These are phyloP conservation scores for Colletotrichum sansevieriae DNA, from an alignment of 2,329 filamentous ascomycete genomes.

Conservation along the genomic window DNA sequence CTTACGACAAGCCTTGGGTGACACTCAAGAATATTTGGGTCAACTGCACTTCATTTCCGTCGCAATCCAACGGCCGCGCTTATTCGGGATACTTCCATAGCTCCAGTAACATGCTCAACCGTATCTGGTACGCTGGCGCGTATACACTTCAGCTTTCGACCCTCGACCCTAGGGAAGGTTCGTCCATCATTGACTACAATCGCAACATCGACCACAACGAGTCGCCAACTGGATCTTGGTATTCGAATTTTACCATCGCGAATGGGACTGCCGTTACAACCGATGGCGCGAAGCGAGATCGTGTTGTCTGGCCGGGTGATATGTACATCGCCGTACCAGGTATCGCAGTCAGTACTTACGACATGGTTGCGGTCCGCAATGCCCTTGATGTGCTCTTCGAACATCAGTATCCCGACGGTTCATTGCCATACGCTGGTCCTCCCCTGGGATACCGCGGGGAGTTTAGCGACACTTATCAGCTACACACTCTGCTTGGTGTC, in stretches of 20 bases:
- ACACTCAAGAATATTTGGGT: conserved; percentile 53
- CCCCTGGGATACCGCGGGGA: conserved; percentile 54
- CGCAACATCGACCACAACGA: conserved; percentile 49
- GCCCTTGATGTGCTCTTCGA: conserved; percentile 59
- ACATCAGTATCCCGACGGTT: conserved; percentile 57
- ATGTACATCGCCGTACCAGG: conserved; percentile 59
- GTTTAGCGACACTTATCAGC: conserved; percentile 68
- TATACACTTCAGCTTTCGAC: conserved; percentile 54
- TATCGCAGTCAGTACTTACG: conserved; percentile 41
- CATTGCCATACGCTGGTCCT: conserved; percentile 63
- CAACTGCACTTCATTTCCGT: conserved; percentile 56
- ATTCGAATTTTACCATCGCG: conserved; percentile 50
- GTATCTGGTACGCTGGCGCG: conserved; percentile 59
- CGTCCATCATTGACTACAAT: conserved; percentile 52
- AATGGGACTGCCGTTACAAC: conserved; percentile 51
- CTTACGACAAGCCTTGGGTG: conserved; percentile 47
- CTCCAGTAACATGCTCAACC: conserved; percentile 58
- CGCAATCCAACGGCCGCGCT: conserved; percentile 59
- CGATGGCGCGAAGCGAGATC: conserved; percentile 68
- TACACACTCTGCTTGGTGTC: conserved; percentile 65
- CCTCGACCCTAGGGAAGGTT: conserved; percentile 51
- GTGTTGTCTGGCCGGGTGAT: conserved; percentile 70
- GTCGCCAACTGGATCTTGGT: conserved; percentile 50
- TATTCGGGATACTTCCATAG: conserved; percentile 61
- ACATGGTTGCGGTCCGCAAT: conserved; percentile 57